A percentile compares a stretch with the other conserved stretches of the same genome.
These are phyloP conservation scores for Hymenoscyphus fructigenus DNA, from an alignment of 2,329 filamentous ascomycete genomes.

Conservation along the genomic window DNA sequence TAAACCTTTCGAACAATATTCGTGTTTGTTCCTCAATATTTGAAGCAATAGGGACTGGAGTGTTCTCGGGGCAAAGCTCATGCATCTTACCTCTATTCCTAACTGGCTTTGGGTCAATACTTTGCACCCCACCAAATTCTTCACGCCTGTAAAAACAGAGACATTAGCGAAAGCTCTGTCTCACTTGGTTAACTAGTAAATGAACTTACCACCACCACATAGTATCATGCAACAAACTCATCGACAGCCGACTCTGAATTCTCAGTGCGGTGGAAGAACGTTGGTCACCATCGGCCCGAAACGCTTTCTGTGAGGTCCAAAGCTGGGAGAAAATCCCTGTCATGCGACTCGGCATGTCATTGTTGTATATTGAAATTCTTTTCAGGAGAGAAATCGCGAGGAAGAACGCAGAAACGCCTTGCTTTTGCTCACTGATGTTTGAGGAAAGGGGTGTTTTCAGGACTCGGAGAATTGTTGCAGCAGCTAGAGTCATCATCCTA, in stretches of 20 bases:
- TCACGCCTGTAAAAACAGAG: constrained; percentile 9
- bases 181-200: not conserved
- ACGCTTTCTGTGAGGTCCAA: constrained; percentile 15
- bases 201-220: constrained; percentile 18
- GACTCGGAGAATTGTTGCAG: constrained; percentile 14
- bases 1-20: no score
- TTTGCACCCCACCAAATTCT: constrained; percentile 17
- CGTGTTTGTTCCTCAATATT: no score
- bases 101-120: constrained; percentile 8
- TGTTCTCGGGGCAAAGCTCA: no score
- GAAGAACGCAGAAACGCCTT: constrained; percentile 14
- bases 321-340: constrained; percentile 18
- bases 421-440: constrained; percentile 12
- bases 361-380: constrained; percentile 16
- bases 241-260: constrained; percentile 17
- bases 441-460: constrained; percentile 14
- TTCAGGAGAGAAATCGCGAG: constrained; percentile 14
- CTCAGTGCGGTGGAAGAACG: constrained; percentile 10
- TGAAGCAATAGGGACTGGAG: no score
- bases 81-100: constrained; percentile 5
- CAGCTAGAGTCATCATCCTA: constrained; percentile 16
- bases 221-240: constrained; percentile 20
- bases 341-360: constrained; percentile 19
- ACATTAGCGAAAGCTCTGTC: not conserved
- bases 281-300: constrained; percentile 6